Evolutionary conservation across 2,329 filamentous ascomycete genomes (phyloP).

Genomic region (Calycina herbarum): DNA sequence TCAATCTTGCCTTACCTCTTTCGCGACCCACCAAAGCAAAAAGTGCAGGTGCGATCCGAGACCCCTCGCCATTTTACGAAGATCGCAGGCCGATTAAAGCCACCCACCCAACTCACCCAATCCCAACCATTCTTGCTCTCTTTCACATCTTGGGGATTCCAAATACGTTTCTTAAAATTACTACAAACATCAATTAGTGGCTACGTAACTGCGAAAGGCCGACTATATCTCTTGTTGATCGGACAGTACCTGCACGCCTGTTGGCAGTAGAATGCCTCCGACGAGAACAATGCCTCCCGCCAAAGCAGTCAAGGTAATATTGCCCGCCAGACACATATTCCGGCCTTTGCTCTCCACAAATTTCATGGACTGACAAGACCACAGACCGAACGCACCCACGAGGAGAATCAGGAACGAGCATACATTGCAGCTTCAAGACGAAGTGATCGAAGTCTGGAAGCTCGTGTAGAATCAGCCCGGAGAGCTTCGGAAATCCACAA

Average conservation of each 20-base stretch:
- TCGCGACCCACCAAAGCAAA: not conserved
- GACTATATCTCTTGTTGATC: not conserved
- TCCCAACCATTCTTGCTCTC: not conserved
- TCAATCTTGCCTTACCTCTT: not conserved
- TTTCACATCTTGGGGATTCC: not conserved
- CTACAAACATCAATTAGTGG: not conserved
- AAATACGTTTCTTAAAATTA: not conserved
- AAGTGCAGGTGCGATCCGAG: slow-evolving; percentile 1
- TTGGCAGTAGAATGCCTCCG: slow-evolving; percentile 15
- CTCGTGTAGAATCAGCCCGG: slow-evolving; percentile 81
- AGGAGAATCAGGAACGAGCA: slow-evolving; percentile 82
- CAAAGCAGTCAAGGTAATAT: slow-evolving; percentile 19
- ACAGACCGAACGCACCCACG: slow-evolving; percentile 72
- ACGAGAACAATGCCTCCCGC: slow-evolving; percentile 21
- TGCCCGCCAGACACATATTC: not conserved
- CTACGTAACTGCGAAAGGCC: not conserved
- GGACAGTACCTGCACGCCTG: not conserved
- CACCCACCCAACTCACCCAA: slow-evolving; percentile 1
- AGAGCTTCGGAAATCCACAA: slow-evolving; percentile 92
- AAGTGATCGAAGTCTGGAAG: slow-evolving; percentile 83
- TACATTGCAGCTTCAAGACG: slow-evolving; percentile 90
- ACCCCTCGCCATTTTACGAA: not conserved
- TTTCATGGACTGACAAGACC: slow-evolving; percentile 17
- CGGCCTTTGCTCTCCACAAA: slow-evolving; percentile 19
- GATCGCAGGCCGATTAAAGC: not conserved